Percentiles rank a stretch among this genome's conserved stretches.
These are phyloP conservation scores for Gracilariopsis chorda DNA, from an alignment of 23 red algal genomes.

Conservation along the genomic window DNA sequence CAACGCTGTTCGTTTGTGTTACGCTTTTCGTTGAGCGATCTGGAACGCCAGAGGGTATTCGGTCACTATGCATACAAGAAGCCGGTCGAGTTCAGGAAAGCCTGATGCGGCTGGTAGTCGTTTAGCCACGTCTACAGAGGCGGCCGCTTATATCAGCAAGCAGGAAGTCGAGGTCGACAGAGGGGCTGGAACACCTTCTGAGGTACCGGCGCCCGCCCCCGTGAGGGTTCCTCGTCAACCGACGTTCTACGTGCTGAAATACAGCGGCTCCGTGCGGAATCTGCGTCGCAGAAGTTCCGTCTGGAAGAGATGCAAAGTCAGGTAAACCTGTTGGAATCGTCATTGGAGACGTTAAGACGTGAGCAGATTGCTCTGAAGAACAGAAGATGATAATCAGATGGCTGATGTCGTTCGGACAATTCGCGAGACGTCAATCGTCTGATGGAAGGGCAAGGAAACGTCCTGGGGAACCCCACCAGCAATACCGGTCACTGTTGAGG, in stretches of 20 bases:
- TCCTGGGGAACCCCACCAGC: neutral
- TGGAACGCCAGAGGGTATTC: too few species aligned
- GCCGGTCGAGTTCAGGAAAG: too few species aligned
- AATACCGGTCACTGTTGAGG: slow-evolving; percentile 8
- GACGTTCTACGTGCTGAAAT: neutral
- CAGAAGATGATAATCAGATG: slow-evolving; percentile 4
- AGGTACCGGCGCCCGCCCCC: neutral
- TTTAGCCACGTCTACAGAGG: neutral
- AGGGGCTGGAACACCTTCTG: neutral
- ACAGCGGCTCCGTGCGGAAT: neutral
- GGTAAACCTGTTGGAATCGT: neutral
- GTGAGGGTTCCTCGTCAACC: too few species aligned
- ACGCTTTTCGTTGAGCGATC: too few species aligned
- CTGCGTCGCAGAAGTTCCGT: slow-evolving; percentile 5
- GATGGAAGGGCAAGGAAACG: slow-evolving; percentile 9
- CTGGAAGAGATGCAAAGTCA: slow-evolving; percentile 2
- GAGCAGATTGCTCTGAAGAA: neutral
- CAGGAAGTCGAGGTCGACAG: neutral
- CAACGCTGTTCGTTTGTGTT: too few species aligned
- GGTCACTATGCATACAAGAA: too few species aligned
- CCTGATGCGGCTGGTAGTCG: neutral
- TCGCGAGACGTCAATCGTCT: neutral
- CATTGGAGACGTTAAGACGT: neutral
- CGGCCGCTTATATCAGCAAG: neutral
- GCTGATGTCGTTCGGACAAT: neutral